Evolutionary conservation across 176 grass and related monocot species (phyloP).

Genomic region (Triticum turgidum): DNA sequence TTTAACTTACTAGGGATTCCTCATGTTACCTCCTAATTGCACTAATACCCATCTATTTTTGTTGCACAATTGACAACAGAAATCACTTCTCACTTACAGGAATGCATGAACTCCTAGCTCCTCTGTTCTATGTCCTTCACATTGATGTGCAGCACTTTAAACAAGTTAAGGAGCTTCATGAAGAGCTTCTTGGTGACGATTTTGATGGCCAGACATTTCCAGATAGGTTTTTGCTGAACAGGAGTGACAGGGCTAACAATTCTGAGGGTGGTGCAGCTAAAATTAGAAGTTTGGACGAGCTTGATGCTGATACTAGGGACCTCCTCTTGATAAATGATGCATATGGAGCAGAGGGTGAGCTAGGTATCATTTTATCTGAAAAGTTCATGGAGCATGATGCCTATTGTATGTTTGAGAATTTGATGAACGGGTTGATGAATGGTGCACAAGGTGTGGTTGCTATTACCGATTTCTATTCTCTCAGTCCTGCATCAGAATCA

Average conservation of each 20-base stretch:
- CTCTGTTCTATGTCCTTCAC: slow-evolving; percentile 96
- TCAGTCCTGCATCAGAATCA: slow-evolving; percentile 56
- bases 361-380: slow-evolving; percentile 93
- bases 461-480: slow-evolving; percentile 88
- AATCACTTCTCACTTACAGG: slow-evolving; percentile 53
- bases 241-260: slow-evolving; percentile 42
- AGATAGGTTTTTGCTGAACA: slow-evolving; percentile 55
- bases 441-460: slow-evolving; percentile 67
- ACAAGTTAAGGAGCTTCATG: slow-evolving; percentile 59
- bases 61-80: slow-evolving; percentile 31
- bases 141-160: slow-evolving; percentile 79
- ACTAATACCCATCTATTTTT: slow-evolving; percentile 17
- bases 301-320: slow-evolving; percentile 75
- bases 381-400: slow-evolving; percentile 99
- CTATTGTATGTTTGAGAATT: slow-evolving; percentile 91
- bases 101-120: slow-evolving; percentile 99
- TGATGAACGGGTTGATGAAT: slow-evolving; percentile 90
- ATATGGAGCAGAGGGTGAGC: slow-evolving; percentile 92
- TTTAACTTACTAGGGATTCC: not conserved
- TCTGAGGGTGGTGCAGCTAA: slow-evolving; percentile 35
- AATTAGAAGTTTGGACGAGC: slow-evolving; percentile 54
- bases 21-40: not conserved
- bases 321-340: slow-evolving; percentile 88
- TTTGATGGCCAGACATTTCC: slow-evolving; percentile 60
- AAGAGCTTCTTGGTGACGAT: slow-evolving; percentile 74